phyloP scores from a whole-genome alignment of 257 asterid genomes.

The Solanum paucissectum region DNA sequence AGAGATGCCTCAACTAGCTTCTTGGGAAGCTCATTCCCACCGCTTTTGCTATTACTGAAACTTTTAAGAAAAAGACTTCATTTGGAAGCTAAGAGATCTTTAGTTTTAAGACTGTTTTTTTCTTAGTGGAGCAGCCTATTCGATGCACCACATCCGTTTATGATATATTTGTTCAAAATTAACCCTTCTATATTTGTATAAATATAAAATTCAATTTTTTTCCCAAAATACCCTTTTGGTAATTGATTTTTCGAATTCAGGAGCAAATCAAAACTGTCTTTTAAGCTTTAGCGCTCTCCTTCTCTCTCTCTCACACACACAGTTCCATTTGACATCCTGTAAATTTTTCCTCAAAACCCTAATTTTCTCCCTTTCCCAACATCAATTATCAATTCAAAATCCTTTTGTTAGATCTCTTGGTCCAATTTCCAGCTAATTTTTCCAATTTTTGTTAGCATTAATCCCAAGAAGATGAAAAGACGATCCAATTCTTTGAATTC shows the following conservation, averaged over 20 bases:
- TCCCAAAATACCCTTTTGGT: neutral
- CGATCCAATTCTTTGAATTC: constrained; percentile 24
- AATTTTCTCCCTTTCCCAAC: neutral
- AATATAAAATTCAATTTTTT: neutral
- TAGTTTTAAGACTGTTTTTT: no score
- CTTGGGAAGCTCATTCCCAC: no score
- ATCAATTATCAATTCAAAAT: neutral
- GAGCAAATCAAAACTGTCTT: neutral
- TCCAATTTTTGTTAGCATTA: neutral
- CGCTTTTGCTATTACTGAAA: no score
- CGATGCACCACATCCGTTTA: neutral
- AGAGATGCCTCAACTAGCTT: no score
- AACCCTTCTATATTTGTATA: neutral
- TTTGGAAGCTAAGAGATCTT: no score
- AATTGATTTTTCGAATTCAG: neutral
- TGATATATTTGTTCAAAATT: no score
- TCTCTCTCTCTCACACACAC: neutral
- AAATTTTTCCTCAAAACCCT: neutral
- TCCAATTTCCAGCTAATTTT: neutral
- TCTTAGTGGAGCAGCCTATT: accelerated
- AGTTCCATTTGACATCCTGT: neutral
- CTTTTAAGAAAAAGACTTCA: no score
- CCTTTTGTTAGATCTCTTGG: neutral
- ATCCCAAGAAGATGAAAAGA: constrained; percentile 10
- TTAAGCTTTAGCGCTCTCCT: neutral